These are phyloP conservation scores for Pseudognaphalium luteoalbum DNA, from an alignment of 129 eudicot species.

Conservation along the genomic window DNA sequence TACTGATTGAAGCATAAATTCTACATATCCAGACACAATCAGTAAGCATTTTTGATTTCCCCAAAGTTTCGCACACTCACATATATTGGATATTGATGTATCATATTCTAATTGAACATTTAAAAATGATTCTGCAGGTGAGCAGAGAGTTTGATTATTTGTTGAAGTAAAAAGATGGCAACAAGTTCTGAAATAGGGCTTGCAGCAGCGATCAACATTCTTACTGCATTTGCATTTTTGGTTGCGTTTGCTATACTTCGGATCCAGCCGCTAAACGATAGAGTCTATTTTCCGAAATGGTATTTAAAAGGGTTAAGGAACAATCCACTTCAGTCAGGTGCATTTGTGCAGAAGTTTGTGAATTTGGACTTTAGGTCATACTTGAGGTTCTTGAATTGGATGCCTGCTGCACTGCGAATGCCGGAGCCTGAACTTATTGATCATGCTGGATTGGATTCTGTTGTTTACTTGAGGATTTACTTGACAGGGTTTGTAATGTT, in stretches of 20 bases:
- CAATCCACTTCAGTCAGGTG: slow-evolving; percentile 66
- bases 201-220: slow-evolving; percentile 73
- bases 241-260: slow-evolving; percentile 82
- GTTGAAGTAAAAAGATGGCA: slow-evolving; percentile 49
- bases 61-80: neutral
- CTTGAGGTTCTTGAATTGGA: slow-evolving; percentile 77
- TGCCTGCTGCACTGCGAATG: slow-evolving; percentile 86
- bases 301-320: slow-evolving; percentile 72
- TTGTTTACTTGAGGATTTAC: slow-evolving; percentile 84
- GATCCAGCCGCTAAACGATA: slow-evolving; percentile 82
- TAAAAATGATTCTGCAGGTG: slow-evolving; percentile 31
- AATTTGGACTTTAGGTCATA: slow-evolving; percentile 77
- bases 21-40: neutral
- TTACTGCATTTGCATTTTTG: slow-evolving; percentile 65
- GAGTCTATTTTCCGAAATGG: slow-evolving; percentile 96
- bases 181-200: slow-evolving; percentile 66
- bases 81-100: neutral
- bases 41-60: slow-evolving; percentile 6
- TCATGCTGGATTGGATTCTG: slow-evolving; percentile 95
- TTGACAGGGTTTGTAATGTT: slow-evolving; percentile 60
- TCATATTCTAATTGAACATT: neutral
- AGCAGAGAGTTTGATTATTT: neutral
- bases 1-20: slow-evolving; percentile 9
- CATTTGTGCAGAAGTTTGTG: slow-evolving; percentile 61
- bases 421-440: slow-evolving; percentile 91